A percentile compares a stretch with the other conserved stretches of the same genome.
These are phyloP conservation scores for Eimeria necatrix DNA, from an alignment of 169 alveolate genomes.

Conservation along the genomic window DNA sequence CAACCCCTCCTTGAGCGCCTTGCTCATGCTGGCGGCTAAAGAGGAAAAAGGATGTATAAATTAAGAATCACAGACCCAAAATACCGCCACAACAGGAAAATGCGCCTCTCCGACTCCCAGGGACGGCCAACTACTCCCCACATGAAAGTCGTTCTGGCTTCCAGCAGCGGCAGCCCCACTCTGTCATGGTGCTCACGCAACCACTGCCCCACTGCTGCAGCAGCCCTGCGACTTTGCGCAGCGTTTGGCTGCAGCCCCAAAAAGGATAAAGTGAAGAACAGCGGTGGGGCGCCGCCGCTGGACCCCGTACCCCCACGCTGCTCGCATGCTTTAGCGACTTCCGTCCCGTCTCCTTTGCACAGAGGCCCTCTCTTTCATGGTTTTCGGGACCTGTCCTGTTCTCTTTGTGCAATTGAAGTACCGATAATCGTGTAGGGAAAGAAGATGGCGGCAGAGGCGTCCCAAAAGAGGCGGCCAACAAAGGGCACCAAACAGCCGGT, in stretches of 20 bases:
- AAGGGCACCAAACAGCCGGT: constrained; percentile 90
- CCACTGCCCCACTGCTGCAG: constrained; percentile 43
- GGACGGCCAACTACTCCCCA: constrained; percentile 23
- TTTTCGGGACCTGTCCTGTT: constrained; percentile 50
- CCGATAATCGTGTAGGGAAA: neutral
- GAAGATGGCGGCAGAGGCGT: constrained; percentile 65
- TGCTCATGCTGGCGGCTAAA: constrained; percentile 85
- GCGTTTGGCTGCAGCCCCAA: constrained; percentile 76
- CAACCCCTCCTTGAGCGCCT: constrained; percentile 89
- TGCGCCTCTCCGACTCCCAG: constrained; percentile 43
- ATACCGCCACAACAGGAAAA: constrained; percentile 61
- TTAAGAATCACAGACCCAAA: constrained; percentile 37
- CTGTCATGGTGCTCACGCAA: constrained; percentile 48
- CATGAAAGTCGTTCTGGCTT: constrained; percentile 45
- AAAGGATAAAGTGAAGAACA: neutral
- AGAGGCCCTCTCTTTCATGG: neutral
- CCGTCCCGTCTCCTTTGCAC: neutral
- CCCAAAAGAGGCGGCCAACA: constrained; percentile 55
- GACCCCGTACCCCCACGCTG: constrained; percentile 45
- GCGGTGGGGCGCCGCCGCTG: constrained; percentile 66
- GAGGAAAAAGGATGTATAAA: constrained; percentile 48
- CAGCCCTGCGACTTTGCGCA: neutral
- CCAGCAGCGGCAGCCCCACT: constrained; percentile 66
- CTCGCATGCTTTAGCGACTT: constrained; percentile 56
- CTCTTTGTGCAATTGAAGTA: neutral